Percentiles rank a stretch among this genome's conserved stretches.
These are phyloP conservation scores for Erodium trifolium DNA, from an alignment of 441 rosid species.

Conservation along the genomic window DNA sequence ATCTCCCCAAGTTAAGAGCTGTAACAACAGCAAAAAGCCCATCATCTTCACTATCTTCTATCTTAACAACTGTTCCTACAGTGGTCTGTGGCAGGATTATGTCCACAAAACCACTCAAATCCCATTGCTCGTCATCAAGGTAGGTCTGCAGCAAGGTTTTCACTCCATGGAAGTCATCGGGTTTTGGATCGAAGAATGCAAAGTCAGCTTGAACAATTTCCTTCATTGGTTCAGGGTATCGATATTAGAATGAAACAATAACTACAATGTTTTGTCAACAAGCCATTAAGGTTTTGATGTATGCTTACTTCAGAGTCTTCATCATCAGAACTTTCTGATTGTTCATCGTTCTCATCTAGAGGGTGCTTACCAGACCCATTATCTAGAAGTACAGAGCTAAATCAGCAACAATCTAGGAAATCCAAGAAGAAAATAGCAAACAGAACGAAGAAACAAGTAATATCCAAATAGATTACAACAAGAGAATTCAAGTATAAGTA, in stretches of 20 bases:
- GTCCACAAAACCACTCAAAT: slow-evolving; percentile 79
- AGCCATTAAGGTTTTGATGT: background rate
- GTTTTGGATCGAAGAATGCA: slow-evolving; percentile 81
- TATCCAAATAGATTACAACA: background rate
- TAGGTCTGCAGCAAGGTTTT: slow-evolving; percentile 53
- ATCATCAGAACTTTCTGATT: slow-evolving; percentile 47
- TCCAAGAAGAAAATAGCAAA: background rate
- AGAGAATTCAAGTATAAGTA: background rate
- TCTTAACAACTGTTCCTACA: slow-evolving; percentile 81
- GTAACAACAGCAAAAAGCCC: slow-evolving; percentile 50
- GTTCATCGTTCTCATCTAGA: slow-evolving; percentile 18
- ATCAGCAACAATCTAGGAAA: background rate
- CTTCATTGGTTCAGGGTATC: slow-evolving; percentile 26
- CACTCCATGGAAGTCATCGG: slow-evolving; percentile 65
- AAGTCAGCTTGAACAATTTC: slow-evolving; percentile 77
- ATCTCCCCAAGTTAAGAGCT: slow-evolving; percentile 69
- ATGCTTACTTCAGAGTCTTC: slow-evolving; percentile 53
- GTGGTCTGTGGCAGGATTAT: slow-evolving; percentile 66
- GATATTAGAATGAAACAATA: background rate
- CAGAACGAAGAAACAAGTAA: background rate
- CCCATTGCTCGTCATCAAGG: slow-evolving; percentile 71
- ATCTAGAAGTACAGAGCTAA: slow-evolving; percentile 16
- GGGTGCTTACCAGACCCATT: slow-evolving; percentile 21
- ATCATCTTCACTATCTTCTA: slow-evolving; percentile 59
- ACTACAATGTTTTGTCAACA: background rate